Conservation (phyloP, 2,329 filamentous ascomycete species). For the Calonectria pseudoreteaudii region DNA sequence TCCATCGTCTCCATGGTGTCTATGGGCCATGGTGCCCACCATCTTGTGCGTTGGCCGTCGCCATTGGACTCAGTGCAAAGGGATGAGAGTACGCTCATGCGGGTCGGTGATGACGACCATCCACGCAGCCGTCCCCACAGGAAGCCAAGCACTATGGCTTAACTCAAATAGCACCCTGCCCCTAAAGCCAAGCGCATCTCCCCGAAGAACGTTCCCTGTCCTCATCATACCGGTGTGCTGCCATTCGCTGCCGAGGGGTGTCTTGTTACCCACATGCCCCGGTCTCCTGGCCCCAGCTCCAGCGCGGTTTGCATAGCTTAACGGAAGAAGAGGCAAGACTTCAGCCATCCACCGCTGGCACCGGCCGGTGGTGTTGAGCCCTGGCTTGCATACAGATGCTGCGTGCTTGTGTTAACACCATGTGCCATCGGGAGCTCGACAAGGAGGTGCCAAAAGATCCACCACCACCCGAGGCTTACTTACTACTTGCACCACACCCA, state of each 20-base stretch:
- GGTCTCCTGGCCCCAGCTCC: slow-evolving; percentile 34
- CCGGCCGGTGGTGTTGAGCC: slow-evolving; percentile 8
- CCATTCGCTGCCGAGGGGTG: slow-evolving; percentile 38
- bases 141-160: slow-evolving; percentile 41
- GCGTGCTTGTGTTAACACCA: slow-evolving; percentile 8
- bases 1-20: not conserved
- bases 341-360: slow-evolving; percentile 16
- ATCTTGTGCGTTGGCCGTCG: not conserved
- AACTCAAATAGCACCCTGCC: slow-evolving; percentile 41
- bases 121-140: slow-evolving; percentile 38
- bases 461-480: not conserved
- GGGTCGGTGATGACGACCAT: slow-evolving; percentile 42
- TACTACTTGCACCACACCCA: slow-evolving; percentile 12
- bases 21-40: slow-evolving; percentile 4
- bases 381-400: not conserved
- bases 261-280: slow-evolving; percentile 37
- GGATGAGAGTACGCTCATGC: slow-evolving; percentile 38
- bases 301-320: slow-evolving; percentile 22
- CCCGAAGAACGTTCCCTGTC: slow-evolving; percentile 41
- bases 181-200: slow-evolving; percentile 39
- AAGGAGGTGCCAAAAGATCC: slow-evolving; percentile 11
- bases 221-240: slow-evolving; percentile 39
- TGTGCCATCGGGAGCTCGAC: not conserved
- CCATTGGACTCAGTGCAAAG: slow-evolving; percentile 9
- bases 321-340: not conserved